Evolutionary conservation across 2,329 filamentous ascomycete genomes (phyloP), one percentile per base, ranked within the genome.

Genomic region (Beauveria scarabaeidicola): DNA sequence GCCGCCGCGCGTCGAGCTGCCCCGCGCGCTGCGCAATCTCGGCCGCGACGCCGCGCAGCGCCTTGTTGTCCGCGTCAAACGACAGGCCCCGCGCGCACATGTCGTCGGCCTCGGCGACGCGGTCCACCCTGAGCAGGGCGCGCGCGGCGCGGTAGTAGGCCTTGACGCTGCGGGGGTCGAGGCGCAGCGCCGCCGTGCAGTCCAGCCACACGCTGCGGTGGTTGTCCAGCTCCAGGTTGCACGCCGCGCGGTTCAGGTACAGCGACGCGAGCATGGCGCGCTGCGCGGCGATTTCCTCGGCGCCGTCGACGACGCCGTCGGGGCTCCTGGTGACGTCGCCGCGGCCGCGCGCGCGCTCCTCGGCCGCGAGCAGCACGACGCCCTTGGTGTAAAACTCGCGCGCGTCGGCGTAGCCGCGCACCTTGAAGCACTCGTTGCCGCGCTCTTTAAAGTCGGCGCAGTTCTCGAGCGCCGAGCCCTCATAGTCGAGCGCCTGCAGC

Each of bases 341-440:
- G 62, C 58, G 71, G 59, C 75, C 74, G 27, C 83, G 77, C 64
- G 81, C 81, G 59, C 75, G 72, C 69, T 90, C 82, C 72, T 89
- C 87, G 6, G 77, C 77, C 11, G 81, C 78, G 19, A 97, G 74
- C 7, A 95, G 83, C 11, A 83, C 77, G 56, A 97, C 80, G n/a
- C 87, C 92, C 75, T 96, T 94, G 32, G 82, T 84, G 72, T 99
- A 99, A 72, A 92, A 97, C 72, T 96, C 91, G 69, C 88, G 87
- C 4, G 92, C 94, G 72, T 97, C 91, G 27, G 74, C 78, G 85
- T 88, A 96, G 52, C 84, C 79, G 72, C 85, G 86, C 59, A 80
- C 79, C 66, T 82, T 81, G 69, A 95, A 96, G 68, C 84, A 86
- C 67, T 97, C 93, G 71, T 99, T 99, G 38, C 94, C 94, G 65